Conservation (phyloP, 148 eudicot species). For the Chenopodium suecicum region DNA sequence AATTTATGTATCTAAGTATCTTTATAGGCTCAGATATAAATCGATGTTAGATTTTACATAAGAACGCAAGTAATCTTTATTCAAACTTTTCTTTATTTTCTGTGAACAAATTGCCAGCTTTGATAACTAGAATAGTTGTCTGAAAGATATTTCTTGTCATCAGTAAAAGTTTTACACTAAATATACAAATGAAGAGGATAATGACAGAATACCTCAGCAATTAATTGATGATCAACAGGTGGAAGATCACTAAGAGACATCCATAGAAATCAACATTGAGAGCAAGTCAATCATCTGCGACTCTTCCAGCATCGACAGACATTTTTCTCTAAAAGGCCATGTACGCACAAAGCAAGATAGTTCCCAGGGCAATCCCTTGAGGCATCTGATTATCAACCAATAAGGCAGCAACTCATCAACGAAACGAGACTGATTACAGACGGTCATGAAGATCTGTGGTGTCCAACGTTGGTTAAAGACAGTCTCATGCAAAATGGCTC, state of each 20-base stretch:
- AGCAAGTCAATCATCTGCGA: not conserved
- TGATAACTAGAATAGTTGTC: too few species aligned
- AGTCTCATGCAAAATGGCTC: not conserved
- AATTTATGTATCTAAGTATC: too few species aligned
- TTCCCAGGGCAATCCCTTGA: not conserved
- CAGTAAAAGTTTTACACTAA: too few species aligned
- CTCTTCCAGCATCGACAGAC: not conserved
- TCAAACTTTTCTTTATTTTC: too few species aligned
- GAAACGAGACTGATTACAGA: not conserved
- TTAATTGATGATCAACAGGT: not conserved
- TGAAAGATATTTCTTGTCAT: too few species aligned
- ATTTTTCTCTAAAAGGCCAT: not conserved
- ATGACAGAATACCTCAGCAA: not conserved
- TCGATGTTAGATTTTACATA: too few species aligned
- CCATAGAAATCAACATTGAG: not conserved
- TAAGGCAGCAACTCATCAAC: not conserved
- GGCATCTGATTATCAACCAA: not conserved
- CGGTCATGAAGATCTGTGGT: not conserved
- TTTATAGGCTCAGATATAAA: too few species aligned
- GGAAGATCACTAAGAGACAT: not conserved
- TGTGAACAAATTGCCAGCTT: too few species aligned
- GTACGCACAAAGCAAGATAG: not conserved
- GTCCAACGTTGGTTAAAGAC: not conserved
- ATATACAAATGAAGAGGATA: not conserved
- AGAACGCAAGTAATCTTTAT: too few species aligned